These are phyloP conservation scores for Pyrenochaeta sp. DNA, from an alignment of 2,329 filamentous ascomycete genomes.

Conservation along the genomic window DNA sequence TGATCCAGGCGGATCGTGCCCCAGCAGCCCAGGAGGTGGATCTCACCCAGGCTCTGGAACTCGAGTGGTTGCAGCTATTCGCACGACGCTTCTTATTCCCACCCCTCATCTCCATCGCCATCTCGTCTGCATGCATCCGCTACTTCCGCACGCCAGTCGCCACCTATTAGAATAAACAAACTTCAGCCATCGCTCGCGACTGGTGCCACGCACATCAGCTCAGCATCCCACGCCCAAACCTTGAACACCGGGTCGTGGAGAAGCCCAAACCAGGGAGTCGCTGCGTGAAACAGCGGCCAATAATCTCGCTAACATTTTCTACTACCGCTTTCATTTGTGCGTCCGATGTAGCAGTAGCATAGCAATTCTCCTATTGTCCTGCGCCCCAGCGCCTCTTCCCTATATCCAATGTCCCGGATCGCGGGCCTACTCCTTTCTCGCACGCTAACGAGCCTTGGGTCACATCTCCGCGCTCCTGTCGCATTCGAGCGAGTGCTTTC, in stretches of 20 bases:
- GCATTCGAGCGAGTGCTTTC: slow-evolving; percentile 17
- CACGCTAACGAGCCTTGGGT: slow-evolving; percentile 21
- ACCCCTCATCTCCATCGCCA: background rate
- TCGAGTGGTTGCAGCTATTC: background rate
- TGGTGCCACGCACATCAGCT: slow-evolving; percentile 5
- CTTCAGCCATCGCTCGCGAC: slow-evolving; percentile 5
- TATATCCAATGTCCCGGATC: slow-evolving; percentile 22
- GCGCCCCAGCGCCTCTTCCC: slow-evolving; percentile 9
- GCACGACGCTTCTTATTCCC: background rate
- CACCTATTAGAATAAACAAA: slow-evolving; percentile 1
- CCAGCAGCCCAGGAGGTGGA: background rate
- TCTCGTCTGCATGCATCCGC: background rate
- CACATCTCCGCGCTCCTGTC: slow-evolving; percentile 18
- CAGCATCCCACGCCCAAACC: slow-evolving; percentile 7
- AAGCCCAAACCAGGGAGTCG: background rate
- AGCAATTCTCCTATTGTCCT: slow-evolving; percentile 2
- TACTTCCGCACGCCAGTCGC: slow-evolving; percentile 6
- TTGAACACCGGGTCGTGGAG: slow-evolving; percentile 5
- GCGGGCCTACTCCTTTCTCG: slow-evolving; percentile 19
- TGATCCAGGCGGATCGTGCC: slow-evolving; percentile 3
- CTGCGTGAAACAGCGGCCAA: slow-evolving; percentile 7
- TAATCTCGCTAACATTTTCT: background rate
- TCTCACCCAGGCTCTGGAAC: background rate
- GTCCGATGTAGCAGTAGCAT: background rate
- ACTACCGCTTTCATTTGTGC: slow-evolving; percentile 3